A percentile compares a stretch with the other conserved stretches of the same genome.
These are phyloP conservation scores for Cyberlindnera amylophila DNA, from an alignment of 805 yeast species.

Conservation along the genomic window DNA sequence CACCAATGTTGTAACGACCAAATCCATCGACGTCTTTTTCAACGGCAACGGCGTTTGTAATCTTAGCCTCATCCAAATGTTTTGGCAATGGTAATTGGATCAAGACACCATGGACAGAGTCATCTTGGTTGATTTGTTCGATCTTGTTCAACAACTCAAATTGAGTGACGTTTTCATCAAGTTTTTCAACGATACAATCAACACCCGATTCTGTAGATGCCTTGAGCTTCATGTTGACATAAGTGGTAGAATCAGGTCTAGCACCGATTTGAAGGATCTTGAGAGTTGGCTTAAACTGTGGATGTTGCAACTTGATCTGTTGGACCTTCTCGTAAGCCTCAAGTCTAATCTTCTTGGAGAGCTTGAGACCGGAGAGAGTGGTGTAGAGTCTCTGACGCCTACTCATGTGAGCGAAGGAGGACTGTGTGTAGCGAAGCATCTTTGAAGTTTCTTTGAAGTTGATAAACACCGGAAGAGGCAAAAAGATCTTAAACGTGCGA, in stretches of 20 bases:
- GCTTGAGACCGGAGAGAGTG: slow-evolving; percentile 43
- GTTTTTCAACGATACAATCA: slow-evolving; percentile 53
- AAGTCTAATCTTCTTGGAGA: slow-evolving; percentile 43
- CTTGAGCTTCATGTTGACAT: slow-evolving; percentile 74
- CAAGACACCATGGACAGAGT: slow-evolving; percentile 64
- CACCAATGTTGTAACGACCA: slow-evolving; percentile 74
- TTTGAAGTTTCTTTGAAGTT: neutral
- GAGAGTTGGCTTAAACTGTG: slow-evolving; percentile 60
- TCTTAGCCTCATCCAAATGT: slow-evolving; percentile 61
- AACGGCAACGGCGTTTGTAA: slow-evolving; percentile 63
- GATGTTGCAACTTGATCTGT: slow-evolving; percentile 33
- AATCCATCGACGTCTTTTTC: slow-evolving; percentile 83
- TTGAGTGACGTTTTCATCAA: slow-evolving; percentile 56
- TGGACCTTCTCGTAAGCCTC: slow-evolving; percentile 38
- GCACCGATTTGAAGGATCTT: slow-evolving; percentile 74
- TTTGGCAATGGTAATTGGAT: slow-evolving; percentile 76
- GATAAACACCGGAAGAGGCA: no score
- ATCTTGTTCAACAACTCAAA: slow-evolving; percentile 51
- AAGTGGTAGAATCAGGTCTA: slow-evolving; percentile 77
- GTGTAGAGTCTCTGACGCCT: slow-evolving; percentile 25
- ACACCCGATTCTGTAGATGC: slow-evolving; percentile 73
- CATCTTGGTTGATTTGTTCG: slow-evolving; percentile 52
- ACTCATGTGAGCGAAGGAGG: slow-evolving; percentile 10
- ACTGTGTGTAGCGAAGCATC: slow-evolving; percentile 12
- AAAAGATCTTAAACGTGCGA: no score